Evolutionary conservation across 148 eudicot species (phyloP).

Genomic region (Rhododendron kiyosumense): DNA sequence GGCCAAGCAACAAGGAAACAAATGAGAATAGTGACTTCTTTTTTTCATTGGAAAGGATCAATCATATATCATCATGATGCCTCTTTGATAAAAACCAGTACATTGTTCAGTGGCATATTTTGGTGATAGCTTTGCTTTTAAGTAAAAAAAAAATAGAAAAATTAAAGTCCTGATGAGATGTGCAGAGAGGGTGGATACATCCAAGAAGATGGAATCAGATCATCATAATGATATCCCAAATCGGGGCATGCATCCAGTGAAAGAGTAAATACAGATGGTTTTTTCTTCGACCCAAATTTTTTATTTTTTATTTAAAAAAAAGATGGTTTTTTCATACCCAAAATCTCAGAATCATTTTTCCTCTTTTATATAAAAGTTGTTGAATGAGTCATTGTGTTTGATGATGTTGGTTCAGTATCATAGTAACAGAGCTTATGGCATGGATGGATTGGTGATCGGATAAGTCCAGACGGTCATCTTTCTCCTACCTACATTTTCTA

Average conservation of each 20-base stretch:
- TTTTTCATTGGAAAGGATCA: background rate
- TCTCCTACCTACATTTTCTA: too few relatives aligned
- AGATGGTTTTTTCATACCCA: too few relatives aligned
- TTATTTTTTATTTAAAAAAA: too few relatives aligned
- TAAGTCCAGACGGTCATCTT: too few relatives aligned
- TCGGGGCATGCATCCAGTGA: background rate
- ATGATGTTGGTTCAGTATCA: too few relatives aligned
- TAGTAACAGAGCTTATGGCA: too few relatives aligned
- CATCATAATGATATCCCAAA: background rate
- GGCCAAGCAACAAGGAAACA: background rate
- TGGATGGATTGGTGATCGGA: too few relatives aligned
- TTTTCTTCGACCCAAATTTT: background rate
- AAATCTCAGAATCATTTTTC: too few relatives aligned
- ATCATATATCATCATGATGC: background rate
- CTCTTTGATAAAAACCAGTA: background rate
- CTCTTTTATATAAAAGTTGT: too few relatives aligned
- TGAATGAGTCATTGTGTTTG: too few relatives aligned
- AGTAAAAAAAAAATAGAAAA: background rate
- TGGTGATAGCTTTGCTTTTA: background rate
- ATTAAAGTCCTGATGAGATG: background rate
- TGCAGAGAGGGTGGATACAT: background rate
- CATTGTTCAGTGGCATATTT: background rate
- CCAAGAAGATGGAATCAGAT: constrained; percentile 1
- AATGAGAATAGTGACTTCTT: background rate
- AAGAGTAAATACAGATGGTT: background rate